Percentiles rank a stretch among this genome's conserved stretches.
Evolutionary conservation across 768 basidiomycete genomes (phyloP).

Genomic region (Panaeolus cyanescens): DNA sequence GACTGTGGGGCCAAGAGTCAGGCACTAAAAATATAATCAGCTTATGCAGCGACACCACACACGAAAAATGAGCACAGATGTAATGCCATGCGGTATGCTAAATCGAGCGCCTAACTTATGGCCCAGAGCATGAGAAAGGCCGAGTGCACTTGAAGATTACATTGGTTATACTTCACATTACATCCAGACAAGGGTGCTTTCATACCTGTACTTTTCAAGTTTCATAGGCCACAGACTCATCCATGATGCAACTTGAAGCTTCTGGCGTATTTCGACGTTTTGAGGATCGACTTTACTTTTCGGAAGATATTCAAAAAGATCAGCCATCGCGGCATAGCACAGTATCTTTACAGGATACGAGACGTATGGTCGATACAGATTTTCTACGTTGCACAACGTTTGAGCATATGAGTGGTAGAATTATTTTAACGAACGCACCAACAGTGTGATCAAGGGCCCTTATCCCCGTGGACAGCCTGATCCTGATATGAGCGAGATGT

Average conservation of each 20-base stretch:
- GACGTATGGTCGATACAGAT: conserved; percentile 57
- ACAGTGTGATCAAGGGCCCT: conserved; percentile 81
- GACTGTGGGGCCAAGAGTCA: conserved; percentile 70
- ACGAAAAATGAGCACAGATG: conserved; percentile 51
- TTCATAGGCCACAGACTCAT: conserved; percentile 77
- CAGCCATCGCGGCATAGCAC: conserved; percentile 65
- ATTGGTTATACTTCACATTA: not conserved
- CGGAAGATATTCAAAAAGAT: conserved; percentile 76
- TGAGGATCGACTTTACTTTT: conserved; percentile 59
- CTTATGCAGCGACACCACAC: not conserved
- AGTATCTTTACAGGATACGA: conserved; percentile 63
- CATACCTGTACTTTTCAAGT: conserved; percentile 55
- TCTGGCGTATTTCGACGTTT: conserved; percentile 62
- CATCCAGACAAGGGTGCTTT: not conserved
- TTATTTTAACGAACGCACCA: conserved; percentile 34
- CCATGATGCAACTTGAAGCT: conserved; percentile 75
- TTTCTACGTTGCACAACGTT: conserved; percentile 40
- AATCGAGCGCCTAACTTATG: conserved; percentile 76
- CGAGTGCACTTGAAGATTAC: conserved; percentile 49
- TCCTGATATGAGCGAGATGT: not conserved
- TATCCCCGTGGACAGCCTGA: conserved; percentile 77
- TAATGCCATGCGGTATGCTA: conserved; percentile 79
- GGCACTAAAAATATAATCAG: conserved; percentile 46
- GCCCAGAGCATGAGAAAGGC: conserved; percentile 75
- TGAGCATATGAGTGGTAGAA: not conserved